A percentile compares a stretch with the other conserved stretches of the same genome.
phyloP scores from a whole-genome alignment of 768 basidiomycete genomes.

The Lactarius hengduanensis region DNA sequence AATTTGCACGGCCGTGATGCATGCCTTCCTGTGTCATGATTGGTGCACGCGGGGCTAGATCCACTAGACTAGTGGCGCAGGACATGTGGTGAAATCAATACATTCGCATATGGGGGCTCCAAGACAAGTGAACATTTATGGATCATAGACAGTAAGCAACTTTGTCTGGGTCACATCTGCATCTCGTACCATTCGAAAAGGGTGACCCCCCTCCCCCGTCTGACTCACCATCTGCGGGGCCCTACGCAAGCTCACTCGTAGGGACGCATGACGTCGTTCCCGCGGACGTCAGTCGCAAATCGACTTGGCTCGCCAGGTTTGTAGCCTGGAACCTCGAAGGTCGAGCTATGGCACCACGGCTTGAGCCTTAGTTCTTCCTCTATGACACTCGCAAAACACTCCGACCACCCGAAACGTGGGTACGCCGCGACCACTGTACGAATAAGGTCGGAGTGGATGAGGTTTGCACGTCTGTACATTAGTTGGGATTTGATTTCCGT shows the following conservation, averaged over 20 bases:
- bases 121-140: background rate
- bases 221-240: background rate
- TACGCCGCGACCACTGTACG: constrained; percentile 42
- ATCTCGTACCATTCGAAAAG: background rate
- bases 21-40: background rate
- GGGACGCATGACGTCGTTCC: constrained; percentile 43
- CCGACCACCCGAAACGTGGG: constrained; percentile 48
- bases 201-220: background rate
- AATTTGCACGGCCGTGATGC: background rate
- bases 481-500: background rate
- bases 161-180: background rate
- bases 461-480: constrained; percentile 41
- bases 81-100: constrained; percentile 4
- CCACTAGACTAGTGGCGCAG: constrained; percentile 11
- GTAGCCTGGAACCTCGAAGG: constrained; percentile 49
- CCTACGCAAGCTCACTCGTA: constrained; percentile 36
- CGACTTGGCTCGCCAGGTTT: constrained; percentile 43
- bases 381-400: constrained; percentile 44
- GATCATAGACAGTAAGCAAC: background rate
- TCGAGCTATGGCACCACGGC: constrained; percentile 51
- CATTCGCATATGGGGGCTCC: background rate
- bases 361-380: constrained; percentile 47
- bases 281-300: constrained; percentile 48
- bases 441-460: constrained; percentile 43
- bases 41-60: background rate